A percentile compares a stretch with the other conserved stretches of the same genome.
These are phyloP conservation scores for Cymbidium sinense DNA, from an alignment of 106 monocot genomes.

Conservation along the genomic window DNA sequence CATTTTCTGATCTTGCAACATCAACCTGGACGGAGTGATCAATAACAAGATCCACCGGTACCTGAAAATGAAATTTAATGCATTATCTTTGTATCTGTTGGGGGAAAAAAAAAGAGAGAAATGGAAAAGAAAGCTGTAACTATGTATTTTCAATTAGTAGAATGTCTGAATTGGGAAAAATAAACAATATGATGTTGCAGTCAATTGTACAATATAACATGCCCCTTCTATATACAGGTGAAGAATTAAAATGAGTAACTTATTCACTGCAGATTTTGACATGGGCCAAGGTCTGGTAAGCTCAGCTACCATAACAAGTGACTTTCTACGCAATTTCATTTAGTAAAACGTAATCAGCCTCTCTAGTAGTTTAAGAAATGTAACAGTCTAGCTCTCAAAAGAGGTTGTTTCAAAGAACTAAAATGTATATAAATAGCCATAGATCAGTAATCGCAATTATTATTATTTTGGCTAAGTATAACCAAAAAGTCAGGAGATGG, in stretches of 20 bases:
- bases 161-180: background rate
- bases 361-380: background rate
- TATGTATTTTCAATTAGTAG: background rate
- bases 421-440: background rate
- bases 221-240: background rate
- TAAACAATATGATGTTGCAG: background rate
- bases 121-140: background rate
- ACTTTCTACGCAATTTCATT: background rate
- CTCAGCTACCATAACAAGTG: background rate
- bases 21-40: slow-evolving; percentile 95
- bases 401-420: background rate
- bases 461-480: too few species aligned
- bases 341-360: background rate
- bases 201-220: background rate
- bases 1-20: slow-evolving; percentile 88
- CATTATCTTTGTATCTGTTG: background rate
- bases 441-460: background rate
- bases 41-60: slow-evolving; percentile 92
- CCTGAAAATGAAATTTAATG: slow-evolving; percentile 25
- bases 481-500: too few species aligned
- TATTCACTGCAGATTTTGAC: background rate
- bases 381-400: background rate
- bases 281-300: background rate
- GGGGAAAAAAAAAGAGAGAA: background rate
- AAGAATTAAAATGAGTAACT: background rate